phyloP scores from a whole-genome alignment of 345 rosid species.

The Acer yangbiense region DNA sequence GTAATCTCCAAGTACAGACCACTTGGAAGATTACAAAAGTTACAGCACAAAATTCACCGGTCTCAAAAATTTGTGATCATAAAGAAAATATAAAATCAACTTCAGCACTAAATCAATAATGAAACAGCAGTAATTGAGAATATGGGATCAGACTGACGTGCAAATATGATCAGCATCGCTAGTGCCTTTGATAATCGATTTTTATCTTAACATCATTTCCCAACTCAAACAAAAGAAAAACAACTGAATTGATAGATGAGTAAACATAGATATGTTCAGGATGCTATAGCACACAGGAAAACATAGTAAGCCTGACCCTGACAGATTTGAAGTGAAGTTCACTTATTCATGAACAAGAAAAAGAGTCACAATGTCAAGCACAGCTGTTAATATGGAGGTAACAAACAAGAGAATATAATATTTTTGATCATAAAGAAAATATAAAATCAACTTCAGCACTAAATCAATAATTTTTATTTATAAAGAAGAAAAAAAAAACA shows the following conservation, averaged over 20 bases:
- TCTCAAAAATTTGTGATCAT: background rate
- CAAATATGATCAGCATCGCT: slow-evolving; percentile 40
- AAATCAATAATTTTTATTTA: background rate
- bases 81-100: background rate
- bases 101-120: background rate
- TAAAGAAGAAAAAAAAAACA: background rate
- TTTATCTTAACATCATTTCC: slow-evolving; percentile 27
- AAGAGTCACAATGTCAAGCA: background rate
- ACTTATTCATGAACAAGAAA: background rate
- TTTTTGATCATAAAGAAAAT: slow-evolving; percentile 36
- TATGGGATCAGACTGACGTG: slow-evolving; percentile 48
- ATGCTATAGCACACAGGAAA: background rate
- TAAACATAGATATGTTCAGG: background rate
- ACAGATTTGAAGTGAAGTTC: background rate
- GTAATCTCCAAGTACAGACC: background rate
- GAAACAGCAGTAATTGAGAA: background rate
- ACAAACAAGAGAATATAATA: background rate
- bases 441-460: too few relatives aligned
- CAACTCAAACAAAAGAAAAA: slow-evolving; percentile 1
- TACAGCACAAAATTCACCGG: background rate
- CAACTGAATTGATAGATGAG: background rate
- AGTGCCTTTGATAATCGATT: slow-evolving; percentile 20
- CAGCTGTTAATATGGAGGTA: background rate
- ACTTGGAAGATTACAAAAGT: background rate
- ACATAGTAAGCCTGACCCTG: background rate